Percentiles rank a stretch among this genome's conserved stretches.
Evolutionary conservation across 2,329 filamentous ascomycete species (phyloP).

Genomic region (Neopestalotiopsis clavispora): DNA sequence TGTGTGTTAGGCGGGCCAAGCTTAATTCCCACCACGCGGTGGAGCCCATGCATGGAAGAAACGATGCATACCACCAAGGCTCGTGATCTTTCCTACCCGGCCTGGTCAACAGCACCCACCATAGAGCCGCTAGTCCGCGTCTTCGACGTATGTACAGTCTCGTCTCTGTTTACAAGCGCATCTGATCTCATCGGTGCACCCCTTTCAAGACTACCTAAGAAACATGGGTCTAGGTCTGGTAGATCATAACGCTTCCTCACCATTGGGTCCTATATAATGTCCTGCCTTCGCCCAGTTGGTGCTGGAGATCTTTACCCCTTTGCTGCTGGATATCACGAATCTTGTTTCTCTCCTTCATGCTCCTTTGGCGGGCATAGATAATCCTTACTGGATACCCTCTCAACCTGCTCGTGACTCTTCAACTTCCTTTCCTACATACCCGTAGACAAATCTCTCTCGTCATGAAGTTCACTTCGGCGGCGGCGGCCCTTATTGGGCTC

Average conservation of each 20-base stretch:
- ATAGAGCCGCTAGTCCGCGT: neutral
- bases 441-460: slow-evolving; percentile 26
- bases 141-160: neutral
- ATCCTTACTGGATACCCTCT: neutral
- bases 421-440: neutral
- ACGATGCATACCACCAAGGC: slow-evolving; percentile 8
- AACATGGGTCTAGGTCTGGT: slow-evolving; percentile 13
- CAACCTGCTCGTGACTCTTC: neutral
- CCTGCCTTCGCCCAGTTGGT: slow-evolving; percentile 4
- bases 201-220: neutral
- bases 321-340: neutral
- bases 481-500: slow-evolving; percentile 33
- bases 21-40: slow-evolving; percentile 10
- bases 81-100: slow-evolving; percentile 9
- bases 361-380: neutral
- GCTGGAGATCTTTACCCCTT: neutral
- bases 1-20: slow-evolving; percentile 12
- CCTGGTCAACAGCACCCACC: slow-evolving; percentile 6
- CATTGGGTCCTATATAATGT: slow-evolving; percentile 11
- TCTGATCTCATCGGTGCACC: slow-evolving; percentile 14
- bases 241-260: neutral
- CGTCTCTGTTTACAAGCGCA: neutral
- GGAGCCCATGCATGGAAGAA: slow-evolving; percentile 3
- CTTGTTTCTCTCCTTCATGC: neutral
- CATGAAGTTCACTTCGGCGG: slow-evolving; percentile 32